Evolutionary conservation across 2,329 filamentous ascomycete genomes (phyloP).

Genomic region (Fusarium sp.): DNA sequence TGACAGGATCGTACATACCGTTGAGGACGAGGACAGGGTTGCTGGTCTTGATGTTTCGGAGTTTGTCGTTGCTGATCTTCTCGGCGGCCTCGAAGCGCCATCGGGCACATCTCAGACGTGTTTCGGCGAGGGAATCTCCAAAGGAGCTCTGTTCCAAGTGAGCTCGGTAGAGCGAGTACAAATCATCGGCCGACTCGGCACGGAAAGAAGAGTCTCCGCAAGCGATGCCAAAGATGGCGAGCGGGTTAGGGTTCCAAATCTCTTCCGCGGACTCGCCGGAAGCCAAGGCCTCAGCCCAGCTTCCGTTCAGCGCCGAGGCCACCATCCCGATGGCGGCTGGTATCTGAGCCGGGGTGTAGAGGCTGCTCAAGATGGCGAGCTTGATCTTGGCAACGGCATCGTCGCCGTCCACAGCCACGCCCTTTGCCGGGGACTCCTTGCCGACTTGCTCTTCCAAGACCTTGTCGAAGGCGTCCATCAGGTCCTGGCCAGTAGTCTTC

Average conservation of each 20-base stretch:
- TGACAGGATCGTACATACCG: slow-evolving; percentile 20
- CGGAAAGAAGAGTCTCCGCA: slow-evolving; percentile 25
- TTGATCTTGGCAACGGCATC: neutral
- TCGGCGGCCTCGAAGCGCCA: slow-evolving; percentile 14
- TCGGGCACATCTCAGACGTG: neutral
- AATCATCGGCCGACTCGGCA: slow-evolving; percentile 6
- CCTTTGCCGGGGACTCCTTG: neutral
- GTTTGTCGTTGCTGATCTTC: neutral
- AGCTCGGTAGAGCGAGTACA: slow-evolving; percentile 8
- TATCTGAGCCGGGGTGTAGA: neutral
- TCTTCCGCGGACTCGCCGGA: neutral
- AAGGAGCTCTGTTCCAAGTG: slow-evolving; percentile 6
- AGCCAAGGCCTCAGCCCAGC: neutral
- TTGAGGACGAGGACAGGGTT: slow-evolving; percentile 20
- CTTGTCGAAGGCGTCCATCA: neutral
- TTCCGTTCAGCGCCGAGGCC: neutral
- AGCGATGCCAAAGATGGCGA: slow-evolving; percentile 3
- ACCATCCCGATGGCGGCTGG: neutral
- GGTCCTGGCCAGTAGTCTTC: neutral
- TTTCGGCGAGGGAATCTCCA: neutral
- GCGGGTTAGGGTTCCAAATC: neutral
- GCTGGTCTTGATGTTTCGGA: slow-evolving; percentile 22
- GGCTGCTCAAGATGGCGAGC: neutral
- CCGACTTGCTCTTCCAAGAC: neutral
- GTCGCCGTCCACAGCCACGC: neutral